Percentiles rank a stretch among this genome's conserved stretches.
Conservation (phyloP, 139 green algal species). For the Micractinium conductrix region DNA sequence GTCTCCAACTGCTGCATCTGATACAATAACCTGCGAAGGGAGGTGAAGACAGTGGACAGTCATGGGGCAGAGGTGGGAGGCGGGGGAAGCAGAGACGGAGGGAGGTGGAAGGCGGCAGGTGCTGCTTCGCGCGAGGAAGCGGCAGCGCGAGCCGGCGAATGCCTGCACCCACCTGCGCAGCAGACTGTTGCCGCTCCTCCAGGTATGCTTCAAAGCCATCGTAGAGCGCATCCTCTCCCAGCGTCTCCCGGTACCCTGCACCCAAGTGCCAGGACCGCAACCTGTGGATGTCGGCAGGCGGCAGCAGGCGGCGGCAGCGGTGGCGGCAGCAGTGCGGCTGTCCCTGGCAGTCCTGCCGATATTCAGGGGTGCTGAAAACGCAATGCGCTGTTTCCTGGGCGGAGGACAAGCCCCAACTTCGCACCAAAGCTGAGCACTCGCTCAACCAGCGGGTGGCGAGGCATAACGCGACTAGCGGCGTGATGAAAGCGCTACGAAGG, state of each 20-base stretch:
- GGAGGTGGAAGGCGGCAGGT: not conserved
- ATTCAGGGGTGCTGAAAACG: not conserved
- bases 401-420: too few relatives aligned
- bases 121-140: too few relatives aligned
- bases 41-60: too few relatives aligned
- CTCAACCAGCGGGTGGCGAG: too few relatives aligned
- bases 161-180: not conserved
- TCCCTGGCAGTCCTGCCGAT: not conserved
- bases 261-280: not conserved
- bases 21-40: not conserved
- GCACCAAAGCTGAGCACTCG: too few relatives aligned
- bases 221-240: slow-evolving; percentile 37
- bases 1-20: not conserved
- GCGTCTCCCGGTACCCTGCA: slow-evolving; percentile 40
- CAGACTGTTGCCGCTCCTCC: not conserved
- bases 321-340: not conserved
- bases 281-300: not conserved
- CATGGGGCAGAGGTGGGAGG: not conserved
- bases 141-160: slow-evolving; percentile 14
- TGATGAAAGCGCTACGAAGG: too few relatives aligned
- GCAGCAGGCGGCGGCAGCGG: not conserved
- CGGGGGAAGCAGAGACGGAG: too few relatives aligned
- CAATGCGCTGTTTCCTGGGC: too few relatives aligned
- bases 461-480: too few relatives aligned
- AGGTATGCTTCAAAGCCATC: slow-evolving; percentile 34